Evolutionary conservation across 148 eudicot genomes (phyloP), one percentile per base, ranked within the genome.

Genomic region (Dysphania ambrosioides): DNA sequence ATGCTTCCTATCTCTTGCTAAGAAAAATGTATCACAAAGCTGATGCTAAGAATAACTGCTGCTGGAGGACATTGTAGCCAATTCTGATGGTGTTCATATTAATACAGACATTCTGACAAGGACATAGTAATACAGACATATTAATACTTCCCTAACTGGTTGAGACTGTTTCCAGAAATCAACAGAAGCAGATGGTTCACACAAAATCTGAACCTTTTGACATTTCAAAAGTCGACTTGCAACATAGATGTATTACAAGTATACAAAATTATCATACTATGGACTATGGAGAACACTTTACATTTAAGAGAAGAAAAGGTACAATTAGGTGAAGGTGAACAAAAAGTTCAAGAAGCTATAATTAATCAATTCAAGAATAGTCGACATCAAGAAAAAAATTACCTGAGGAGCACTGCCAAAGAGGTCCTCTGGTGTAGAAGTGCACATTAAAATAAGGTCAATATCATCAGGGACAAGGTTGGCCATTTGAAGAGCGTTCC

Each of bases 371-470:
- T 32, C 23, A 63, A 8, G 26, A 58, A 16, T 30, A 49, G n/a
- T 36, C 30, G 18, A 24, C 70, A 40, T 61, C 23, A 51, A 13
- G 41, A 26, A 30, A 70, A 47, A 78, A 64, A 57, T 15, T 86
- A 92, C 98, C 93, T 92, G 96, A 62, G 98, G 92, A 75, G 98
- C 98, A 85, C 93, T 80, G 63, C 98, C 98, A 82, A 95, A 92
- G 61, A 90, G 84, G 82, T 95, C 98, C 69, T 95, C 98, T 70
- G 97, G 88, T 72, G 97, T 88, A 11, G 98, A 95, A 18, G 98
- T 86, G 85, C 98, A 95, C 90, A 95, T 66, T 72, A 95, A 81
- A 65, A 95, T 77, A 9, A 95, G 92, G 86, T 95, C 97, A 69
- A 95, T 87, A 38, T 92, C 96, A 82, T 90, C 87, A 55, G 97